These are phyloP conservation scores for Pseudognaphalium luteoalbum DNA, from an alignment of 129 eudicot genomes.

Conservation along the genomic window DNA sequence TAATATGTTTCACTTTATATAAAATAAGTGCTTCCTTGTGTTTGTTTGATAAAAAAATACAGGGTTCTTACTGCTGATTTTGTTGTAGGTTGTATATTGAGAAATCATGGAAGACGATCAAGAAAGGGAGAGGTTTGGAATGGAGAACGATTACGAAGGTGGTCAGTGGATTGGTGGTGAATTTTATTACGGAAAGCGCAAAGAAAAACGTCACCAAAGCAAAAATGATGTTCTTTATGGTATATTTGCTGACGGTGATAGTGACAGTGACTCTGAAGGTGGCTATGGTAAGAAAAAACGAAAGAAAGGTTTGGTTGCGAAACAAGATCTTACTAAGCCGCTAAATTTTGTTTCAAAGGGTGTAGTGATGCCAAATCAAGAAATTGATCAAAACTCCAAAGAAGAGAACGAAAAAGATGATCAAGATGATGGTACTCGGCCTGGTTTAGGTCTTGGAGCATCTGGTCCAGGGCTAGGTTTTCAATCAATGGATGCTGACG, in stretches of 20 bases:
- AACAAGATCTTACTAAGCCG: constrained; percentile 67
- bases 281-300: constrained; percentile 48
- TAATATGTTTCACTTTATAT: too few species aligned
- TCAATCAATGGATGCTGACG: constrained; percentile 17
- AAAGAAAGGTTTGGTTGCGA: constrained; percentile 46
- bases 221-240: constrained; percentile 83
- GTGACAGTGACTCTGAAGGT: constrained; percentile 60
- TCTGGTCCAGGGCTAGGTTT: constrained; percentile 39
- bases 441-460: constrained; percentile 45
- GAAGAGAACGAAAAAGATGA: constrained; percentile 38
- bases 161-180: constrained; percentile 85
- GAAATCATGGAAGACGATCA: constrained; percentile 74
- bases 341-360: constrained; percentile 70
- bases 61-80: constrained; percentile 11
- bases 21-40: background rate
- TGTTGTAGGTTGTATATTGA: constrained; percentile 24
- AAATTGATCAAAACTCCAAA: constrained; percentile 50
- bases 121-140: constrained; percentile 79
- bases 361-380: constrained; percentile 58
- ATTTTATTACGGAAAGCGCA: constrained; percentile 63
- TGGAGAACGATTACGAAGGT: constrained; percentile 88
- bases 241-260: constrained; percentile 60
- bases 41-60: background rate
- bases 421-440: constrained; percentile 32
- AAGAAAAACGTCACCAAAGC: constrained; percentile 58